Base-by-base conservation (phyloP, 192 early-diverging fungal genomes). In the Ramicandelaber brevisporus region DNA sequence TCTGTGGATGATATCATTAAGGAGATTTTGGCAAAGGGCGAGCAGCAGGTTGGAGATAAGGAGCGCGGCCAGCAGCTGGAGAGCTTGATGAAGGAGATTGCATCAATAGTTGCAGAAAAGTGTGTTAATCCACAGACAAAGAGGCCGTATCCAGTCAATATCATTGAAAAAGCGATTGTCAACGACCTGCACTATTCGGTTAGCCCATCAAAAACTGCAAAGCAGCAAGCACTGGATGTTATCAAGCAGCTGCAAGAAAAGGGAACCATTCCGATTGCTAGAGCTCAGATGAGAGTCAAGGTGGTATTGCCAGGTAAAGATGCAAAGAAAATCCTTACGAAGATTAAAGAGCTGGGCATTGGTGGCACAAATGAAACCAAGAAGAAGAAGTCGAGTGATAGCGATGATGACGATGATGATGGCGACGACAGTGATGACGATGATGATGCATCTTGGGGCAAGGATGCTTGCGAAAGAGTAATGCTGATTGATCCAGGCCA, bases 151-250 rank as follows among this genome's bases (percentile, higher is more conserved):
- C 83, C 93, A 0, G 78, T 86, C 29, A 79, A 85, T 11, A 93
- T 95, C 75, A 89, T 99, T 31, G 93, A 99, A 55, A 92, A 96
- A 59, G 73, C 86, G 19, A 84, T 99, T 78, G 53, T 57, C 1
- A n/a, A n/a, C n/a, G 89, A 96, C 33, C 53, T 99, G 15, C 89
- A 95, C 38, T 73, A 81, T 35, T 78, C 70, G 29, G 65, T 93
- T 36, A 82, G 92, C 43, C 71, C 77, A 3, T 89, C 80, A 35
- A 54, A 66, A 13, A 78, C 62, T 33, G 71, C 81, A 9, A 99
- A 99, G 47, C 44, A 47, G 40, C 48, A 73, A 53, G 88, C 93
- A 17, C 48, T 96, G 33, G 87, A 99, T 21, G 82, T 88, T 7
- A 96, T 99, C 30, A 78, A 69, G 38, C 72, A 72, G 48, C 49